phyloP scores from a whole-genome alignment of 371 early-diverging fungal species.

The Mortierella sp. region DNA sequence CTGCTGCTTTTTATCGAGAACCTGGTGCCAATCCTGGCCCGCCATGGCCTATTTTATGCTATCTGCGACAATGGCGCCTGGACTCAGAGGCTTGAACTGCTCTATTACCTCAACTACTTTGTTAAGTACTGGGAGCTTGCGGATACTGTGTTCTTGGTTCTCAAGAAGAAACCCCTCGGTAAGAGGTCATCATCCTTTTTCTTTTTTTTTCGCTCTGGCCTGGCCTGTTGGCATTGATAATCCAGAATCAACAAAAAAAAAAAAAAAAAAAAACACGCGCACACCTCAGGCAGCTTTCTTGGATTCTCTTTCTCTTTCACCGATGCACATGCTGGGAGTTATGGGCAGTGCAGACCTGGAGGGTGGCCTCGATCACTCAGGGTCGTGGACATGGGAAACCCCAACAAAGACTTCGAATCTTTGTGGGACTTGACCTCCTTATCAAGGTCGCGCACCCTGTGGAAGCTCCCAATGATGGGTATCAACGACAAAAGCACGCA shows the following conservation, averaged over 20 bases:
- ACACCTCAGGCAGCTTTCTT: neutral
- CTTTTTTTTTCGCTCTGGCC: neutral
- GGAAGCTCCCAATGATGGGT: too few relatives aligned
- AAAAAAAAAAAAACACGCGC: neutral
- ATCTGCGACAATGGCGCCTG: neutral
- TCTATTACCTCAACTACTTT: neutral
- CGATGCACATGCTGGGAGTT: neutral
- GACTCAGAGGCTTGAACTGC: constrained; percentile 15
- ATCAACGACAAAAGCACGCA: too few relatives aligned
- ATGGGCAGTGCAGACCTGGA: too few relatives aligned
- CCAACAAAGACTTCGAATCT: constrained; percentile 1
- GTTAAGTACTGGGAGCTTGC: constrained; percentile 82
- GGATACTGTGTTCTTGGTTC: constrained; percentile 24
- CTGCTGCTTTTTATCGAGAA: constrained; percentile 72
- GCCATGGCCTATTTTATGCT: neutral
- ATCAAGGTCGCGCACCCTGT: too few relatives aligned
- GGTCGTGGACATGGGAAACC: too few relatives aligned
- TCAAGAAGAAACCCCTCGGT: neutral
- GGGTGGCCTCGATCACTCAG: too few relatives aligned
- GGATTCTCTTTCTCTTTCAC: neutral
- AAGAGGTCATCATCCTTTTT: neutral
- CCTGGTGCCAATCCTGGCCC: constrained; percentile 64
- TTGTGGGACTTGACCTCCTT: neutral
- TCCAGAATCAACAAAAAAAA: neutral
- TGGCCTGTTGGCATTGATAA: neutral